These are phyloP conservation scores for Globisporangium alternatum DNA, from an alignment of 352 stramenopile genomes.

Conservation along the genomic window DNA sequence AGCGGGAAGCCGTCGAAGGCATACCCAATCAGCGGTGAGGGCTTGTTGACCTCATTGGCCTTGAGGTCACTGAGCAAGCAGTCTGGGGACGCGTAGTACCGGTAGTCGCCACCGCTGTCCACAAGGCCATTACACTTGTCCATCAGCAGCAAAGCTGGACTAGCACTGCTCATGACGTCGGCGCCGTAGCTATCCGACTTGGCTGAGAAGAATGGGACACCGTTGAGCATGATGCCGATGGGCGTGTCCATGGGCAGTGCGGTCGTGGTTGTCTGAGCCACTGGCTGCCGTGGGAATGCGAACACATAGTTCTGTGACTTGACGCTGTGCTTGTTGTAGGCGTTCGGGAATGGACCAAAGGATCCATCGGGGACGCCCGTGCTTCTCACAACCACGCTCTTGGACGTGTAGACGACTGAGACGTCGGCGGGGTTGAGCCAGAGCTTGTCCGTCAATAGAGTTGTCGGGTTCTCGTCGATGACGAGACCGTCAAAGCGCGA, in stretches of 20 bases:
- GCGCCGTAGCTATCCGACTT: conserved; percentile 34
- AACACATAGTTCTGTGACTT: conserved; percentile 66
- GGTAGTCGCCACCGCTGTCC: conserved; percentile 59
- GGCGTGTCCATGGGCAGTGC: conserved; percentile 36
- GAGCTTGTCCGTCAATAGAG: conserved; percentile 15
- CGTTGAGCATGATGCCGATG: conserved; percentile 73
- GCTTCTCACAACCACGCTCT: conserved; percentile 52
- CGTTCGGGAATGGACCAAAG: conserved; percentile 66
- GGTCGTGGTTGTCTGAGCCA: conserved; percentile 19
- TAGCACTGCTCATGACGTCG: conserved; percentile 40
- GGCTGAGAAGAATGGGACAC: conserved; percentile 59
- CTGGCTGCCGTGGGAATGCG: conserved; percentile 46
- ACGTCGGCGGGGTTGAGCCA: conserved; percentile 57
- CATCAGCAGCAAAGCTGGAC: conserved; percentile 36
- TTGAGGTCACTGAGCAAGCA: conserved; percentile 53
- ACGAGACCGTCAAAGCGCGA: conserved; percentile 50
- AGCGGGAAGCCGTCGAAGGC: conserved; percentile 76
- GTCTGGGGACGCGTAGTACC: conserved; percentile 68
- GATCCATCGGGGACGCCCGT: conserved; percentile 45
- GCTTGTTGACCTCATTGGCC: conserved; percentile 20
- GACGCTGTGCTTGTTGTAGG: conserved; percentile 48
- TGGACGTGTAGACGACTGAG: conserved; percentile 50
- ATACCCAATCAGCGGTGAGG: conserved; percentile 65
- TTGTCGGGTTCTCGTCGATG: conserved; percentile 43
- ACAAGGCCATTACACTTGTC: conserved; percentile 76